A percentile compares a stretch with the other conserved stretches of the same genome.
These are phyloP conservation scores for Carallia pectinifolia DNA, from an alignment of 345 rosid genomes.

Conservation along the genomic window DNA sequence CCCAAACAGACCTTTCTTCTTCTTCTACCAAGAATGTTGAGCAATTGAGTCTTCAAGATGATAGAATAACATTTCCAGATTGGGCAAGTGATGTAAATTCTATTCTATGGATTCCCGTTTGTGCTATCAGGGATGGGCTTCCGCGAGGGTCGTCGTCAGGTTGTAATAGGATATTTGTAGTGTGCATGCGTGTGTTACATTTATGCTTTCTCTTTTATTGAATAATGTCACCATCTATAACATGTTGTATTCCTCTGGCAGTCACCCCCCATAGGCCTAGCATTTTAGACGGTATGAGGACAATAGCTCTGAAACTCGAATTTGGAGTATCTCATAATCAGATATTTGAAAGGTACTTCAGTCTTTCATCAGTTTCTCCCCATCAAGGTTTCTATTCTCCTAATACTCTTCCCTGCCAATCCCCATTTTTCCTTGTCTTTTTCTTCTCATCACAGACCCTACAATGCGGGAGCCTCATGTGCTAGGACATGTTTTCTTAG, in stretches of 20 bases:
- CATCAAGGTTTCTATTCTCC: not conserved
- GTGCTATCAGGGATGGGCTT: conserved; percentile 70
- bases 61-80: conserved; percentile 72
- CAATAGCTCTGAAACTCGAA: conserved; percentile 90
- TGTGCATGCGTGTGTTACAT: conserved; percentile 17
- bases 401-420: not conserved
- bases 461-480: too few relatives aligned
- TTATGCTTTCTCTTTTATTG: conserved; percentile 11
- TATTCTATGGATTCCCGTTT: conserved; percentile 84
- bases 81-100: conserved; percentile 83
- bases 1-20: conserved; percentile 32
- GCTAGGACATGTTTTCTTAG: too few relatives aligned
- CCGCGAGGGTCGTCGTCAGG: conserved; percentile 93
- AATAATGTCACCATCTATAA: conserved; percentile 11
- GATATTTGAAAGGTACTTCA: conserved; percentile 73
- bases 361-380: conserved; percentile 12
- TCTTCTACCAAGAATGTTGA: conserved; percentile 47
- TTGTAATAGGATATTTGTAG: conserved; percentile 29
- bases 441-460: not conserved
- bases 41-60: conserved; percentile 55
- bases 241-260: conserved; percentile 39
- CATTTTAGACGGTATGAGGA: conserved; percentile 93
- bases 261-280: conserved; percentile 65
- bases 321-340: conserved; percentile 91
- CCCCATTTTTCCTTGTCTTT: not conserved